Percentiles rank a stretch among this genome's conserved stretches.
Evolutionary conservation across 495 filamentous ascomycete species (phyloP).

Genomic region (Xylaria curta): DNA sequence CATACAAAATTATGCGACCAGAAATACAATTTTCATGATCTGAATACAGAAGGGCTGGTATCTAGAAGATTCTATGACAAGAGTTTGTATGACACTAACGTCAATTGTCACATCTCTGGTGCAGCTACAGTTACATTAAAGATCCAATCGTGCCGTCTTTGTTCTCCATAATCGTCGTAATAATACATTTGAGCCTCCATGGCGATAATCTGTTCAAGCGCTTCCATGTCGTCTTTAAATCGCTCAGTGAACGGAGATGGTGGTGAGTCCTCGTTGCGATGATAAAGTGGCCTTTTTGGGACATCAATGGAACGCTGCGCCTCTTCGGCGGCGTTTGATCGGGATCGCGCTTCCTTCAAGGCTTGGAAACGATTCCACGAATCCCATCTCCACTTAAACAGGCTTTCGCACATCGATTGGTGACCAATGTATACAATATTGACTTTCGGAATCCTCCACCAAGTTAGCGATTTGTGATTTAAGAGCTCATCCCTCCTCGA

Average conservation of each 20-base stretch:
- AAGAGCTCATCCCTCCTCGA: slow-evolving; percentile 1
- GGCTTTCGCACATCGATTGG: background rate
- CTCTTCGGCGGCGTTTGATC: background rate
- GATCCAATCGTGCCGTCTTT: background rate
- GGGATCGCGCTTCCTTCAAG: background rate
- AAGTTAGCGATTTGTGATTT: background rate
- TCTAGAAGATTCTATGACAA: background rate
- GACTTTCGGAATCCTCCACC: slow-evolving; percentile 8
- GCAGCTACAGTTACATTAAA: background rate
- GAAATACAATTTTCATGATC: background rate
- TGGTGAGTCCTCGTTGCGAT: background rate
- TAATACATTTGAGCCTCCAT: background rate
- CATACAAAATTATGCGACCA: background rate
- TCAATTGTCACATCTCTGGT: background rate
- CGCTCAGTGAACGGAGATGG: slow-evolving; percentile 12
- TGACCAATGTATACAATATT: slow-evolving; percentile 3
- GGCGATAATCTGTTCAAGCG: background rate
- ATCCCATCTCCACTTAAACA: slow-evolving; percentile 6
- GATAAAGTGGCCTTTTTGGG: background rate
- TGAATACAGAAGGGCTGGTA: background rate
- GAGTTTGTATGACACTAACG: background rate
- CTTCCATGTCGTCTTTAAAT: slow-evolving; percentile 15
- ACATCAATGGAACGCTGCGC: slow-evolving; percentile 8
- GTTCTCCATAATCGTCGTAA: background rate
- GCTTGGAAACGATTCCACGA: background rate